Percentiles rank a stretch among this genome's conserved stretches.
phyloP scores from a whole-genome alignment of 768 basidiomycete genomes.

The Tulasnella sp. region DNA sequence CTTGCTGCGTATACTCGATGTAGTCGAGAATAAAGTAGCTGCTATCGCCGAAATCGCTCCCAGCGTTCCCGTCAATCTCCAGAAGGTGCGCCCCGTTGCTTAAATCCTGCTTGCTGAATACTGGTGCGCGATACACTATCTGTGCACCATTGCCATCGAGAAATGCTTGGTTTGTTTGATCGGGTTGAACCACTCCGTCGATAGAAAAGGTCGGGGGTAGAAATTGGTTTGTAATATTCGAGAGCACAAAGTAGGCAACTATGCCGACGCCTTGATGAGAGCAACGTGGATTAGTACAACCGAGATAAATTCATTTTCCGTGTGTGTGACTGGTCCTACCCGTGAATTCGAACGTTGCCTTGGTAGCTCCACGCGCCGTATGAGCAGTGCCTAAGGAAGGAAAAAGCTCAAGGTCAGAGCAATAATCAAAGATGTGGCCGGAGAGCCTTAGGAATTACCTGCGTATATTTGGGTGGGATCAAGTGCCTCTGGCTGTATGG shows the following conservation, averaged over 20 bases:
- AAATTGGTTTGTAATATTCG: not conserved
- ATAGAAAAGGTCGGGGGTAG: not conserved
- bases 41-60: not conserved
- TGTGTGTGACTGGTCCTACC: not conserved
- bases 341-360: not conserved
- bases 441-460: not conserved
- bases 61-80: not conserved
- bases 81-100: not conserved
- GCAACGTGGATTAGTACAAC: not conserved
- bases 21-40: not conserved
- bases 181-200: not conserved
- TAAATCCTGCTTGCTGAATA: not conserved
- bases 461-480: not conserved
- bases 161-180: not conserved
- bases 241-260: not conserved
- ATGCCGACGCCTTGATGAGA: not conserved
- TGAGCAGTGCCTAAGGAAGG: not conserved
- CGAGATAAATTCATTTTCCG: not conserved
- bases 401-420: not conserved
- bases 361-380: not conserved
- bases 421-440: not conserved
- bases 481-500: not conserved
- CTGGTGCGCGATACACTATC: not conserved
- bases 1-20: not conserved
- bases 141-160: not conserved